Base-by-base conservation (phyloP, 2,329 filamentous ascomycete genomes). In the Cercospora janseana region DNA sequence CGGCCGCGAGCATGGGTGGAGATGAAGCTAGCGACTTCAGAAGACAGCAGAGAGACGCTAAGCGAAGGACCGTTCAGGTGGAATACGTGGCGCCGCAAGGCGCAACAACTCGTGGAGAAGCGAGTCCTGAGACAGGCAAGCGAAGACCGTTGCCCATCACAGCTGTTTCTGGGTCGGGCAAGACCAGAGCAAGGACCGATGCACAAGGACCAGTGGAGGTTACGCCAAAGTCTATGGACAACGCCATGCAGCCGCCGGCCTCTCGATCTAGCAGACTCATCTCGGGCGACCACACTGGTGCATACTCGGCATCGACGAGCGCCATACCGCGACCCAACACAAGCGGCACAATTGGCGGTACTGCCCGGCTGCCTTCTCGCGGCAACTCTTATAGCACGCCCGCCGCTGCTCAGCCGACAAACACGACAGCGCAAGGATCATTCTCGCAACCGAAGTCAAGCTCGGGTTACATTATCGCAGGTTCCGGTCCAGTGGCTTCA, bases 41-140 rank as follows among this genome's bases (percentile, higher is more conserved):
- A 38, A 57, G 87, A 67, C 72, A 78, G 6, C 70, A 75, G 24
- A 86, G 90, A 60, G 91, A 96, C 66, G 86, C 86, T 63, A 97
- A 97, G 72, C 84, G 93, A 50, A 83, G 91, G 61, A 98, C 93
- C 0, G 89, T 98, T 0, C 93, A 98, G 72, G 88, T 98, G 54
- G 93, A 98, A 74, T 98, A 98, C 69, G 93, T 97, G 49, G 87
- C 91, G 15, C 93, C 93, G 18, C 84, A 85, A 20, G 94, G 89
- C 4, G 84, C 92, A 65, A 96, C 92, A 0, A 80, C 85, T 55
- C 82, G 92, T 57, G 89, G 87, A 23, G 81, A 81, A 48, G 57
- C 66, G 26, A 70, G 69, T 20, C 68, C 71, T 9, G 56, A 59
- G 21, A 10, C 31, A 27, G 32, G 49, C 26, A 18, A 37, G 45